Evolutionary conservation across 495 filamentous ascomycete species (phyloP), one percentile per base, ranked within the genome.

Genomic region (Hyaloscypha variabilis): DNA sequence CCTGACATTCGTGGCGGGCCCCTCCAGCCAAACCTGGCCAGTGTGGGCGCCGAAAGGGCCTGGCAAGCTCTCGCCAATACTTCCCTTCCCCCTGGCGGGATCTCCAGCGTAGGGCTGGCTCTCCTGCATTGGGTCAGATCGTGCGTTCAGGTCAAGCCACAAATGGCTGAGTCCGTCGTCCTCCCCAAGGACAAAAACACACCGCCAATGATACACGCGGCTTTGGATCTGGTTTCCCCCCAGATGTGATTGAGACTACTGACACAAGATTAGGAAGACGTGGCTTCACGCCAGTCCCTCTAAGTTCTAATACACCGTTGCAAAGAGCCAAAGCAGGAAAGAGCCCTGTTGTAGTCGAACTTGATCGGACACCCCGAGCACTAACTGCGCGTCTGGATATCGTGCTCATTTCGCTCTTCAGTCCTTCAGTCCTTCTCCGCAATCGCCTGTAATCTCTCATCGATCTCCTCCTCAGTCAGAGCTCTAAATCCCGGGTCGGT

Each of bases 381-480:
- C 66, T 67, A 65, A 67, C 26, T 28, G 17, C 52, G 58, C 46
- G 52, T 30, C 53, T 56, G 28, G 56, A 57, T 56, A 64, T 65
- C 62, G 30, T 57, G 25, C 36, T 58, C 42, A 29, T 24, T 31
- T 39, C 30, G 46, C n/a, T 26, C 52, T 55, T n/a, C n/a, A n/a
- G n/a, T n/a, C 49, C 25, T 69, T 87, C 84, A 99, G 80, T 99
- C 95, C 85, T 97, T 98, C 81, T 99, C 95, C 56, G 90, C 91
- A 77, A 99, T 98, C 58, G 93, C 92, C 81, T 99, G 96, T 79
- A 99, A 83, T 75, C 95, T 84, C 81, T 97, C 96, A 73, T 99
- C 95, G 73, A 99, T 98, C 85, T 99, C 95, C 42, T 97, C 94
- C 77, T 96, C 93, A 11, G 93, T 96, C 79, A 99, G 82, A 70